phyloP scores from a whole-genome alignment of 2,329 filamentous ascomycete genomes.

The Arthrobotrys megalospora region DNA sequence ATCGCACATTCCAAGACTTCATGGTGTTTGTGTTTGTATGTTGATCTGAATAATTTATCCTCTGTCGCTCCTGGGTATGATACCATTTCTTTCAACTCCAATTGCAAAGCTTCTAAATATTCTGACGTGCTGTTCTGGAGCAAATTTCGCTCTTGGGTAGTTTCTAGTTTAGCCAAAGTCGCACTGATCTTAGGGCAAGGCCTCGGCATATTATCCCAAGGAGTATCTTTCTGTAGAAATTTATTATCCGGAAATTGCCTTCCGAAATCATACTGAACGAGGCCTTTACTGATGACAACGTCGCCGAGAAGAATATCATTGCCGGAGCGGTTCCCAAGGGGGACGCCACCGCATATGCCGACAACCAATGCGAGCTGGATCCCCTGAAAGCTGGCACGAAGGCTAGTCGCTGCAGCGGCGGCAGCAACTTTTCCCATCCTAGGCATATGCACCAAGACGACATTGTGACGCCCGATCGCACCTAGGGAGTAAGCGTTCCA shows the following conservation, averaged over 20 bases:
- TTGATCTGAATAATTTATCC: slow-evolving; percentile 30
- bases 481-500: slow-evolving; percentile 65
- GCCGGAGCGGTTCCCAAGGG: slow-evolving; percentile 34
- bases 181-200: slow-evolving; percentile 59
- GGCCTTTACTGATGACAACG: slow-evolving; percentile 65
- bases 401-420: slow-evolving; percentile 62
- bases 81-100: not conserved
- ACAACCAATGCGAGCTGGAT: slow-evolving; percentile 67
- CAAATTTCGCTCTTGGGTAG: not conserved
- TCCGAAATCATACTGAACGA: slow-evolving; percentile 66
- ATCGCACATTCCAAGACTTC: slow-evolving; percentile 4
- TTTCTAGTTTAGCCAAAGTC: slow-evolving; percentile 32
- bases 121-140: slow-evolving; percentile 15
- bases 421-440: slow-evolving; percentile 65
- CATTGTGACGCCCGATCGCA: slow-evolving; percentile 64
- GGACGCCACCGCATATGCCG: slow-evolving; percentile 69
- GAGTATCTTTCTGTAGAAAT: slow-evolving; percentile 61
- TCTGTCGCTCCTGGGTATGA: slow-evolving; percentile 24
- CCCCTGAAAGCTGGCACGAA: slow-evolving; percentile 66
- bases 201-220: slow-evolving; percentile 45
- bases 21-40: slow-evolving; percentile 47
- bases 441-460: slow-evolving; percentile 65
- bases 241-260: slow-evolving; percentile 59
- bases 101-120: slow-evolving; percentile 31
- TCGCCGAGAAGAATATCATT: slow-evolving; percentile 65